Evolutionary conservation across 345 rosid genomes (phyloP), one percentile per base, ranked within the genome.

Genomic region (Cardamine chenopodiifolia): DNA sequence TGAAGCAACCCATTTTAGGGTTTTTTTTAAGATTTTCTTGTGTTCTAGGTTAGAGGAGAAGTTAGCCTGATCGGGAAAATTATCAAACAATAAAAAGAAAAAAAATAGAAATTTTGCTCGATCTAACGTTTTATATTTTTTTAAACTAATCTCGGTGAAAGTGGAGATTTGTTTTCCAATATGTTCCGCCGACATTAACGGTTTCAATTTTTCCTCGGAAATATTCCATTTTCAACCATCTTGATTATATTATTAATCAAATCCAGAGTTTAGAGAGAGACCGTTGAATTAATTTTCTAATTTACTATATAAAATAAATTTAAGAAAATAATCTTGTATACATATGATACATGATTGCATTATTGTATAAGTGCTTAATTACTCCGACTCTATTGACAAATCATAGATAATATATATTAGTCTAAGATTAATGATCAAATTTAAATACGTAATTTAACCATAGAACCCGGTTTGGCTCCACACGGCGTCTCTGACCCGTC

Each of bases 381-480:
- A 25, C 39, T 61, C 6, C 19, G 4, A 61, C 40, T 63, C 68
- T 44, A n/a, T 23, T 13, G 35, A 42, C 22, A 26, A 18, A 25
- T 25, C 23, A 40, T 42, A 28, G 8, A 32, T 8, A n/a, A n/a
- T n/a, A 25, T 40, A 40, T 54, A 26, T 28, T 28, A 31, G 18
- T 42, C 42, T 19, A 62, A 11, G 10, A 40, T 45, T 56, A 44
- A 66, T 44, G 19, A 73, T 64, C 17, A 65, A 5, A 31, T 40
- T 50, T 50, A 84, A 85, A 76, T 84, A 82, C 65, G 58, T 82
- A 81, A 57, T 11, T 80, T 67, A 87, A 10, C 96, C 90, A 60
- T 86, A 68, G 60, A 86, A 84, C 50, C 95, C 95, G n/a, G 91
- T 89, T 59, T 82, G 91, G 85, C 93, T 91, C 98, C 98, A 94